These are phyloP conservation scores for Aspergillus affinis DNA, from an alignment of 495 filamentous ascomycete species.

Conservation along the genomic window DNA sequence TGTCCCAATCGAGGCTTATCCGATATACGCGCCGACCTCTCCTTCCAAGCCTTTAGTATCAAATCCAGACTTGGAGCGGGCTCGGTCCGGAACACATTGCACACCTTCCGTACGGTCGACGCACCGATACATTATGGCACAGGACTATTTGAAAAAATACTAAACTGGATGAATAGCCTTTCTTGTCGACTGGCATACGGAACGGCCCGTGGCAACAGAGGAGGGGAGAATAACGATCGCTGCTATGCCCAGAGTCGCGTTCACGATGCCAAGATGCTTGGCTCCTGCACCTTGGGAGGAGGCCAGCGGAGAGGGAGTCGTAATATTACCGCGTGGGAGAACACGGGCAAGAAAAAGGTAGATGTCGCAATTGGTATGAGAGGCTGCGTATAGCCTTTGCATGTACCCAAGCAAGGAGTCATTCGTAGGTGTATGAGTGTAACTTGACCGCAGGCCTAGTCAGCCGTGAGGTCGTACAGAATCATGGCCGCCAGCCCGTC, in stretches of 20 bases:
- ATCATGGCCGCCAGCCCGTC: neutral
- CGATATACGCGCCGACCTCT: neutral
- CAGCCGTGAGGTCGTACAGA: neutral
- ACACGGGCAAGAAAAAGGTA: neutral
- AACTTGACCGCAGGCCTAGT: neutral
- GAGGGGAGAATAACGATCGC: neutral
- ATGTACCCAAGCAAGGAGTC: neutral
- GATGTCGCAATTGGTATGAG: neutral
- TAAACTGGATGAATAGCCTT: neutral
- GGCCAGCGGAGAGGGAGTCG: neutral
- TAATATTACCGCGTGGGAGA: neutral
- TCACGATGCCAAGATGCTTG: slow-evolving; percentile 6
- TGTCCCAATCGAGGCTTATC: neutral
- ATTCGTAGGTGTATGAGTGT: neutral
- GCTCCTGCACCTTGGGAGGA: slow-evolving; percentile 4
- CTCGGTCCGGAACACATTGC: neutral
- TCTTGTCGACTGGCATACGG: neutral
- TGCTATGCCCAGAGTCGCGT: slow-evolving; percentile 5
- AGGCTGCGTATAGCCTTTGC: neutral
- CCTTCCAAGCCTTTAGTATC: neutral
- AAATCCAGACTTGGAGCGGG: neutral
- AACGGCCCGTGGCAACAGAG: neutral
- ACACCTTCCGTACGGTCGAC: no score
- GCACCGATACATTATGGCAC: neutral
- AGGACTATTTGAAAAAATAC: neutral